Evolutionary conservation across 495 filamentous ascomycete genomes (phyloP).

Genomic region (Antarctomyces pellizariae): DNA sequence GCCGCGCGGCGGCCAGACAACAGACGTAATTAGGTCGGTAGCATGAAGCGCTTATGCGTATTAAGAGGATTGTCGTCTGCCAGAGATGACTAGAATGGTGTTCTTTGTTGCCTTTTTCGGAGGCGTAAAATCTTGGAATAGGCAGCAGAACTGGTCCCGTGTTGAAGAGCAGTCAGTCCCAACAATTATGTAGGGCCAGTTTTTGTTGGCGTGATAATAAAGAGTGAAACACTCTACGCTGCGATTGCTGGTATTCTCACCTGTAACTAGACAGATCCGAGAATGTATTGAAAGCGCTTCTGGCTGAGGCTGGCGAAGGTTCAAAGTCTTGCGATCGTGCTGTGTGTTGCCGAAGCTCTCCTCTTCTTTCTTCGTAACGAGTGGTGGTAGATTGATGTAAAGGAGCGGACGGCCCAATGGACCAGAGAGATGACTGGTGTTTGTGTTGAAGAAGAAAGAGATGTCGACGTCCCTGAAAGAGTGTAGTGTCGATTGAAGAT

Average conservation of each 20-base stretch:
- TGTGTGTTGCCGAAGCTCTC: too few relatives aligned
- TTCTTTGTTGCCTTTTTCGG: background rate
- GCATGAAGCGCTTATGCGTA: conserved; percentile 18
- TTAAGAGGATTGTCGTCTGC: conserved; percentile 17
- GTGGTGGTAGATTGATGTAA: conserved; percentile 4
- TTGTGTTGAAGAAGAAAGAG: too few relatives aligned
- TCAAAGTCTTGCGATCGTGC: too few relatives aligned
- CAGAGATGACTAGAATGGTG: background rate
- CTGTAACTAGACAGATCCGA: background rate
- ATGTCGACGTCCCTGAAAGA: too few relatives aligned
- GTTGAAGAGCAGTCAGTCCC: background rate
- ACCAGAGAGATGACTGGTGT: conserved; percentile 4
- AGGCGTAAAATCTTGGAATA: background rate
- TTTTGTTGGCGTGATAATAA: background rate
- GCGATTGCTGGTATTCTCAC: background rate
- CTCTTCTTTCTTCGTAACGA: too few relatives aligned
- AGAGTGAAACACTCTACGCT: background rate
- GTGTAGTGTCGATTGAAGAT: too few relatives aligned
- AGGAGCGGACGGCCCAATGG: conserved; percentile 8
- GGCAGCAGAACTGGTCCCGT: background rate
- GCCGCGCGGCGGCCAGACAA: conserved; percentile 6
- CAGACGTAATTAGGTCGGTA: conserved; percentile 19
- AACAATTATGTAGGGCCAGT: background rate
- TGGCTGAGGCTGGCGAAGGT: too few relatives aligned
- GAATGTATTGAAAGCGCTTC: background rate